Conservation (phyloP, 2,329 filamentous ascomycete genomes). For the Epichloe hybrida region DNA sequence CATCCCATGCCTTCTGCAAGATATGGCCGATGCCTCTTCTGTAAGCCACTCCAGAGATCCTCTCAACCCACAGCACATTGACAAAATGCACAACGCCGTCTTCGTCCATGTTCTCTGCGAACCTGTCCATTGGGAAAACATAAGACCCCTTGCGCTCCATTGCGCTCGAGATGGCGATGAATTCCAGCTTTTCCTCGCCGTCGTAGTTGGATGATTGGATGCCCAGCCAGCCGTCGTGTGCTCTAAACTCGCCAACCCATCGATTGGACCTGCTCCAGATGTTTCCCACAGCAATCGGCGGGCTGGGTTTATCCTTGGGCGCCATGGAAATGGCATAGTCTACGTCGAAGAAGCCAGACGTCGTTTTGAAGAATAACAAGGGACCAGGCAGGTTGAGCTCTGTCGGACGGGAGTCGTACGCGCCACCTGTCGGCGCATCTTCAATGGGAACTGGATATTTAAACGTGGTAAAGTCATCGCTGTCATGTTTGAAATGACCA, state of each 20-base stretch:
- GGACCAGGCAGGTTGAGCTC: slow-evolving; percentile 24
- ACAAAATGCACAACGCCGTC: slow-evolving; percentile 31
- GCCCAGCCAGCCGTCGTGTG: slow-evolving; percentile 32
- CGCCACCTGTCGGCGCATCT: slow-evolving; percentile 17
- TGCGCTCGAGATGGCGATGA: slow-evolving; percentile 27
- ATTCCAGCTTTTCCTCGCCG: slow-evolving; percentile 29
- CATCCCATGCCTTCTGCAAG: slow-evolving; percentile 26
- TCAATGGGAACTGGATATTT: slow-evolving; percentile 29
- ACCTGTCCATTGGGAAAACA: slow-evolving; percentile 25
- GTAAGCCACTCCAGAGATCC: slow-evolving; percentile 28
- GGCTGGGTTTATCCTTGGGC: slow-evolving; percentile 22
- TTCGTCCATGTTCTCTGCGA: slow-evolving; percentile 26
- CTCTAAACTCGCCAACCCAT: slow-evolving; percentile 29
- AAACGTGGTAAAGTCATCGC: slow-evolving; percentile 25
- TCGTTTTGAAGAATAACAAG: slow-evolving; percentile 26
- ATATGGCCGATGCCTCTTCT: slow-evolving; percentile 30
- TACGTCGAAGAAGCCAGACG: slow-evolving; percentile 26
- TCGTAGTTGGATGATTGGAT: slow-evolving; percentile 33
- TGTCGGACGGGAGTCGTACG: slow-evolving; percentile 16
- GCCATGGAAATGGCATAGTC: slow-evolving; percentile 24
- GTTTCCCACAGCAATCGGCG: slow-evolving; percentile 29
- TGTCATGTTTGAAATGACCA: slow-evolving; percentile 25
- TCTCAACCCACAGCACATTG: slow-evolving; percentile 33
- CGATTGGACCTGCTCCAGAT: slow-evolving; percentile 23
- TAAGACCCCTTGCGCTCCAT: slow-evolving; percentile 29